These are phyloP conservation scores for Candida succiphila DNA, from an alignment of 805 yeast genomes.

Conservation along the genomic window DNA sequence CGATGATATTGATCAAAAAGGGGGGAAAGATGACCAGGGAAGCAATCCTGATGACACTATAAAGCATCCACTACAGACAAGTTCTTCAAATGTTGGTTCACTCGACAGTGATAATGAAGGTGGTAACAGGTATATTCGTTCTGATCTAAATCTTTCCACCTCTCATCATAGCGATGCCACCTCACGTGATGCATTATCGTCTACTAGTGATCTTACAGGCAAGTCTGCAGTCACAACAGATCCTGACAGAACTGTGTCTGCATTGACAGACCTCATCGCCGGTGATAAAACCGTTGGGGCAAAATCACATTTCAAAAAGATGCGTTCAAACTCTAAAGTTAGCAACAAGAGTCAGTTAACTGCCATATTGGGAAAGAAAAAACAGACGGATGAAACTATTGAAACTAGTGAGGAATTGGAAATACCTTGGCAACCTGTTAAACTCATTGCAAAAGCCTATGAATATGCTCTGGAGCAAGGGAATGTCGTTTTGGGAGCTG, in stretches of 20 bases:
- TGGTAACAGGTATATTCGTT: too few species aligned
- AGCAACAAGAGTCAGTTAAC: constrained; percentile 20
- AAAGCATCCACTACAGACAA: neutral
- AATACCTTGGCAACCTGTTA: constrained; percentile 51
- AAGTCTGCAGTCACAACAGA: too few species aligned
- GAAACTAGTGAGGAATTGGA: constrained; percentile 5
- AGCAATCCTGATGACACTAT: neutral
- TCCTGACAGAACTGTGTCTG: too few species aligned
- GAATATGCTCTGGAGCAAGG: constrained; percentile 52
- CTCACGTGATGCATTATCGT: too few species aligned
- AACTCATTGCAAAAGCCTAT: constrained; percentile 40
- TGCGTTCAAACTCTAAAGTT: constrained; percentile 10
- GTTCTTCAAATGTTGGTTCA: too few species aligned
- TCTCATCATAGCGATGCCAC: too few species aligned
- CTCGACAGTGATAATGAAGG: too few species aligned
- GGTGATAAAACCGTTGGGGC: too few species aligned
- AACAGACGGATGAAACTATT: constrained; percentile 12
- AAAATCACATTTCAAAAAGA: too few species aligned
- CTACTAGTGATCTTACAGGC: too few species aligned
- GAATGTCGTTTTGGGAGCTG: constrained; percentile 50
- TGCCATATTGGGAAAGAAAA: constrained; percentile 12
- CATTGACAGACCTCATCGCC: too few species aligned
- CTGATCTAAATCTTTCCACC: too few species aligned
- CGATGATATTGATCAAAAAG: neutral
- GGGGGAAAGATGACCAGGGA: neutral